Base-by-base conservation (phyloP, 2,329 filamentous ascomycete species). In the Phaeoacremonium minimum region DNA sequence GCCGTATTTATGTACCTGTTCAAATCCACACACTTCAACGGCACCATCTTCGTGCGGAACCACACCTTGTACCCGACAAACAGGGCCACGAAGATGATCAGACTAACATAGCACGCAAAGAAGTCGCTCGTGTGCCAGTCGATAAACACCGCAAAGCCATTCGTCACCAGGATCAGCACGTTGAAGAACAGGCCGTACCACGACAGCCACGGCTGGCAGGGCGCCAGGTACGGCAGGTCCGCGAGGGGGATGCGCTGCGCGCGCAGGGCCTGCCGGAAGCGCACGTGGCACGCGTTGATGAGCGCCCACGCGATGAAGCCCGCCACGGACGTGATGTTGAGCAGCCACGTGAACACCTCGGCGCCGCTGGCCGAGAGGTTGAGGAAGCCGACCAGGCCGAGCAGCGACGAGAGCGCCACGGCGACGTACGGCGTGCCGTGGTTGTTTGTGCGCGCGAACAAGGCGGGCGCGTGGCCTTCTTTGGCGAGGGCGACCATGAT, bases 81-180 rank as follows among this genome's bases (percentile, higher is more conserved):
- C 1, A 84, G 63, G 1, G 65, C 57, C 3, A 79, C 45, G 56
- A 85, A 85, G 46, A 71, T 74, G 31, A 69, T 80, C 1, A 83
- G 63, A 8, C 69, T 83, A 50, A 85, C 67, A 49, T 81, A 88
- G 49, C 61, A 70, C 0, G 76, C 74, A n/a, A 83, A 41, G 50
- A 93, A 93, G 48, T 69, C 68, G 5, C 70, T 66, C 0, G 71
- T 73, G 13, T 67, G 73, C 74, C 80, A 91, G 18, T 80, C 67
- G 55, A 83, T 83, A 55, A 91, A 90, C 12, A 84, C 75, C 22
- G 80, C 74, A 59, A 89, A 91, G 2, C 85, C 86, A 49, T 87
- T 87, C 47, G 86, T 81, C 4, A 58, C 53, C 36, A 87, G 72
- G 16, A 78, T 52, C 13, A 73, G 53, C 2, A 87, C 69, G 8